Evolutionary conservation across 345 rosid genomes (phyloP).

Genomic region (Arabidopsis suecica): DNA sequence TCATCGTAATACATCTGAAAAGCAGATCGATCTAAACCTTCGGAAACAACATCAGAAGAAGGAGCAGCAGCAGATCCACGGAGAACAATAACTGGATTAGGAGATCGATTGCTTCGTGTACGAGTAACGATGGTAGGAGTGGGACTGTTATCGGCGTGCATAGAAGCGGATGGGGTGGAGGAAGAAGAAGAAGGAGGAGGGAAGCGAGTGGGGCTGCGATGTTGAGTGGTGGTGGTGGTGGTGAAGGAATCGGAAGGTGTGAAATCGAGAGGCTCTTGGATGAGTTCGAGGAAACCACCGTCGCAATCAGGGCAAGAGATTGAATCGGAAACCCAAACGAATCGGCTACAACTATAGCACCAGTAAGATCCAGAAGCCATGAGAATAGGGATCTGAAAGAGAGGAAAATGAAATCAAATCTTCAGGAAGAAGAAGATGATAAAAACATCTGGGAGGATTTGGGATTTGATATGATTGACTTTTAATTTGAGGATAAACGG

Average conservation of each 20-base stretch:
- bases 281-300: slow-evolving; percentile 77
- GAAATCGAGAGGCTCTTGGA: slow-evolving; percentile 53
- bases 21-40: slow-evolving; percentile 48
- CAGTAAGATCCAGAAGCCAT: slow-evolving; percentile 80
- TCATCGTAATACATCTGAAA: slow-evolving; percentile 86
- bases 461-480: neutral
- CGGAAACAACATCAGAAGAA: slow-evolving; percentile 35
- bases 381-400: slow-evolving; percentile 17
- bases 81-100: slow-evolving; percentile 81
- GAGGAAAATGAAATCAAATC: neutral
- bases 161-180: slow-evolving; percentile 14
- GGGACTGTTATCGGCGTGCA: slow-evolving; percentile 26
- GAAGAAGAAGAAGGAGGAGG: slow-evolving; percentile 24
- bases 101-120: slow-evolving; percentile 56
- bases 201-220: slow-evolving; percentile 51
- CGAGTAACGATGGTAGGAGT: slow-evolving; percentile 12
- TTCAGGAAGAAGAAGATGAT: slow-evolving; percentile 19
- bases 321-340: slow-evolving; percentile 57
- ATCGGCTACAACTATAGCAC: slow-evolving; percentile 86
- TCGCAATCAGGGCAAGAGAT: slow-evolving; percentile 80
- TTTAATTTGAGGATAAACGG: slow-evolving; percentile 26
- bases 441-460: slow-evolving; percentile 29
- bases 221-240: slow-evolving; percentile 25
- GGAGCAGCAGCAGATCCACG: slow-evolving; percentile 56
- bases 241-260: slow-evolving; percentile 39